Conservation (phyloP, 495 filamentous ascomycete species). For the Pseudoneurospora amorphoporcata region DNA sequence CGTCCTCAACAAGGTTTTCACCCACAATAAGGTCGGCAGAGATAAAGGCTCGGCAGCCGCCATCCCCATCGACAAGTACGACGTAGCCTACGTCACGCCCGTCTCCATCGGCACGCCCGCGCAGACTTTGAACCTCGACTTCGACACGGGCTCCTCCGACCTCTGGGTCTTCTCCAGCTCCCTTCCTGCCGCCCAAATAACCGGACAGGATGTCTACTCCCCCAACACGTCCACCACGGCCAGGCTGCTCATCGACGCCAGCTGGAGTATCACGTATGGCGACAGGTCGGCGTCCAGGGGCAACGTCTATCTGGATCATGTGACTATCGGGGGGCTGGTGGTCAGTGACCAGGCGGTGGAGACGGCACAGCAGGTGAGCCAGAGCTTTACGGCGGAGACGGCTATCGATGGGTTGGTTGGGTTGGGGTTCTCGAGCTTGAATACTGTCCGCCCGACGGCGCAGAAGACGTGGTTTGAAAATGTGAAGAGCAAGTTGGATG, state of each 20-base stretch:
- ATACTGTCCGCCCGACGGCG: conserved; percentile 50
- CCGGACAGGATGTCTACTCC: conserved; percentile 52
- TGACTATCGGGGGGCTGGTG: conserved; percentile 55
- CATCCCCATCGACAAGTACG: conserved; percentile 45
- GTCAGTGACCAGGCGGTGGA: conserved; percentile 59
- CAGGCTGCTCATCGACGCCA: conserved; percentile 39
- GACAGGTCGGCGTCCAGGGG: conserved; percentile 57
- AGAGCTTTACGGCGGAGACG: conserved; percentile 47
- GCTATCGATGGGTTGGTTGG: conserved; percentile 66
- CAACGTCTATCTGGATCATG: conserved; percentile 59
- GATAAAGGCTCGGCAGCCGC: conserved; percentile 40
- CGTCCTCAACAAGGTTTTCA: conserved; percentile 12
- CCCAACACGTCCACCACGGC: conserved; percentile 35
- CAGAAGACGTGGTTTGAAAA: conserved; percentile 69
- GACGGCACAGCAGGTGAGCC: conserved; percentile 53
- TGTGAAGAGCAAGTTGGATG: conserved; percentile 44
- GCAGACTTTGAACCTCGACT: conserved; percentile 55
- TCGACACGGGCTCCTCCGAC: conserved; percentile 72
- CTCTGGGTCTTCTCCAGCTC: conserved; percentile 45
- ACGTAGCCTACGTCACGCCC: conserved; percentile 57
- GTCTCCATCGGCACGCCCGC: conserved; percentile 52
- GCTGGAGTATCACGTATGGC: conserved; percentile 63
- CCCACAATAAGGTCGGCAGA: conserved; percentile 12
- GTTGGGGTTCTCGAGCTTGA: conserved; percentile 61
- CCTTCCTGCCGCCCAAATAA: conserved; percentile 13